Evolutionary conservation across 805 yeast species (phyloP).

Genomic region (Ogataea haglerorum): DNA sequence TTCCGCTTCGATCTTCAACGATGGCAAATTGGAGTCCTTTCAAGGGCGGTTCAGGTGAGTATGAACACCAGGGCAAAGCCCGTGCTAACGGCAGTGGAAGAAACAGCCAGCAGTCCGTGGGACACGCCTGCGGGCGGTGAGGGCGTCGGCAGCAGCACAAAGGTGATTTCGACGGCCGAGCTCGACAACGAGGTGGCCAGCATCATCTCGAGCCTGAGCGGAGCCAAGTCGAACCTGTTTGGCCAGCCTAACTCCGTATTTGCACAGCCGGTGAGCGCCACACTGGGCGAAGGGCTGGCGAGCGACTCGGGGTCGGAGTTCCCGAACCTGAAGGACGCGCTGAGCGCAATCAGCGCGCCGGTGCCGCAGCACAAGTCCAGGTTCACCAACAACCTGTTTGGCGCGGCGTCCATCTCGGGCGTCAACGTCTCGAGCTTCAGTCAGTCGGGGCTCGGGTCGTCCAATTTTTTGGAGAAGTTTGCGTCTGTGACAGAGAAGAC

Average conservation of each 20-base stretch:
- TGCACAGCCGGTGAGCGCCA: constrained; percentile 3
- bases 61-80: neutral
- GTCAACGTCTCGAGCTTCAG: constrained; percentile 36
- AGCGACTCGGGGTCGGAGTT: constrained; percentile 34
- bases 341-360: constrained; percentile 34
- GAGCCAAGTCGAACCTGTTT: constrained; percentile 22
- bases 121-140: constrained; percentile 23
- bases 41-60: constrained; percentile 24
- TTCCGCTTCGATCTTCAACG: constrained; percentile 5
- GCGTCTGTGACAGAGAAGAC: constrained; percentile 67
- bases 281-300: constrained; percentile 25
- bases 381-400: constrained; percentile 40
- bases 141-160: constrained; percentile 16
- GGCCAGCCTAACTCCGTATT: constrained; percentile 28
- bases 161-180: constrained; percentile 19
- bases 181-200: constrained; percentile 32
- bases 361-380: constrained; percentile 32
- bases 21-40: constrained; percentile 26
- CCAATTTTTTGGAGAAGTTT: constrained; percentile 58
- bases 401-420: constrained; percentile 57
- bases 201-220: constrained; percentile 32
- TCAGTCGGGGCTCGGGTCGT: constrained; percentile 26
- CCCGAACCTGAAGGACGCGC: constrained; percentile 27
- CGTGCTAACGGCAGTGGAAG: constrained; percentile 24
- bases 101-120: constrained; percentile 29